Conservation (phyloP, 768 basidiomycete species). For the Boletus tylopilopsis region DNA sequence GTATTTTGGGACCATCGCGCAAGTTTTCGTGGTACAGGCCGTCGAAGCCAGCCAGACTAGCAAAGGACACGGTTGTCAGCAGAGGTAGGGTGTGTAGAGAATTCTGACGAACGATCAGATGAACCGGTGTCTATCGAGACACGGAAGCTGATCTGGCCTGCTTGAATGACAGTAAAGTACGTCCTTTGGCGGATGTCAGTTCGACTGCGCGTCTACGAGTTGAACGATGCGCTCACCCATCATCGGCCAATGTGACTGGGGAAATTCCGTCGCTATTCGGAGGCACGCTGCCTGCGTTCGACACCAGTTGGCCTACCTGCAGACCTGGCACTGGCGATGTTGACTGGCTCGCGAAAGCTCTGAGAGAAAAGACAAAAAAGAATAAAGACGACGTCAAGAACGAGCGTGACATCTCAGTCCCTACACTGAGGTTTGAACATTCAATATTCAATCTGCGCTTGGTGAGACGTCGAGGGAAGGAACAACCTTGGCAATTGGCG, state of each 20-base stretch:
- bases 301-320: conserved; percentile 8
- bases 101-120: conserved; percentile 22
- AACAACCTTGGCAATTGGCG: no score
- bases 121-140: conserved; percentile 75
- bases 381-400: conserved; percentile 8
- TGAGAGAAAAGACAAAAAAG: conserved; percentile 9
- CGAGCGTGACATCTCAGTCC: conserved; percentile 18
- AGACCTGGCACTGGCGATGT: conserved; percentile 10
- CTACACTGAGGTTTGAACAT: conserved; percentile 18
- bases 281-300: conserved; percentile 13
- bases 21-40: conserved; percentile 51
- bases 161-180: conserved; percentile 59
- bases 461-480: no score
- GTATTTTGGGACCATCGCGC: conserved; percentile 61
- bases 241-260: conserved; percentile 41
- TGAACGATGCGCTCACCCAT: conserved; percentile 44
- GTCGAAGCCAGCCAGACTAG: conserved; percentile 72
- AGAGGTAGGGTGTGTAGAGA: neutral
- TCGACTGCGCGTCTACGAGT: neutral
- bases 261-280: conserved; percentile 40
- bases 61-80: conserved; percentile 18
- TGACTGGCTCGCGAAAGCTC: conserved; percentile 3
- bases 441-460: conserved; percentile 3
- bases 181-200: conserved; percentile 44
- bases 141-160: conserved; percentile 63